Conservation (phyloP, 345 rosid species). For the Atalantia buxifolia region DNA sequence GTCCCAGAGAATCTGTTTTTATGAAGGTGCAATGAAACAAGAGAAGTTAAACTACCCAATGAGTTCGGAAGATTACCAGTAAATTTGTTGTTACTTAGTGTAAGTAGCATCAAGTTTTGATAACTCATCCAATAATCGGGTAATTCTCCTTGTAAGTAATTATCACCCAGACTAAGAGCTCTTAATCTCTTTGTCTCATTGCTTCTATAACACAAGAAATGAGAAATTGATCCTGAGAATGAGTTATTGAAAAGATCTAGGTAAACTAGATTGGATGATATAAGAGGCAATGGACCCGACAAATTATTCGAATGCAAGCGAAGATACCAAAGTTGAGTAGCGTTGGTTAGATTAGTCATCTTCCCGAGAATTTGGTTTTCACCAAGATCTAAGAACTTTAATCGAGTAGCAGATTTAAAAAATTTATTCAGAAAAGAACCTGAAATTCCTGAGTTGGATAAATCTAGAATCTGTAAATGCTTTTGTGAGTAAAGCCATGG, state of each 20-base stretch:
- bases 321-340: background rate
- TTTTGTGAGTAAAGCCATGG: slow-evolving; percentile 26
- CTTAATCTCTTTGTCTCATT: background rate
- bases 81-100: too few species aligned
- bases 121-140: too few species aligned
- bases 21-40: background rate
- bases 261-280: slow-evolving; percentile 3
- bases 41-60: background rate
- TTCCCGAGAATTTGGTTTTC: slow-evolving; percentile 26
- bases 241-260: slow-evolving; percentile 36
- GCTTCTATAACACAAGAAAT: slow-evolving; percentile 19
- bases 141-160: slow-evolving; percentile 12
- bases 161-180: slow-evolving; percentile 31
- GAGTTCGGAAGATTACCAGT: too few species aligned
- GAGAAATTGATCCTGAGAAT: slow-evolving; percentile 28
- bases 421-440: background rate
- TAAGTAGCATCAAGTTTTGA: too few species aligned
- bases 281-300: background rate
- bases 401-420: background rate
- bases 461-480: slow-evolving; percentile 6
- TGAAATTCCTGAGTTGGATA: slow-evolving; percentile 24
- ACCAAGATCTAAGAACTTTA: slow-evolving; percentile 10
- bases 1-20: background rate
- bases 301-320: slow-evolving; percentile 21
- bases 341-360: slow-evolving; percentile 11